Percentiles rank a stretch among this genome's conserved stretches.
Conservation (phyloP, 2,329 filamentous ascomycete genomes). For the Fusarium beomiforme region DNA sequence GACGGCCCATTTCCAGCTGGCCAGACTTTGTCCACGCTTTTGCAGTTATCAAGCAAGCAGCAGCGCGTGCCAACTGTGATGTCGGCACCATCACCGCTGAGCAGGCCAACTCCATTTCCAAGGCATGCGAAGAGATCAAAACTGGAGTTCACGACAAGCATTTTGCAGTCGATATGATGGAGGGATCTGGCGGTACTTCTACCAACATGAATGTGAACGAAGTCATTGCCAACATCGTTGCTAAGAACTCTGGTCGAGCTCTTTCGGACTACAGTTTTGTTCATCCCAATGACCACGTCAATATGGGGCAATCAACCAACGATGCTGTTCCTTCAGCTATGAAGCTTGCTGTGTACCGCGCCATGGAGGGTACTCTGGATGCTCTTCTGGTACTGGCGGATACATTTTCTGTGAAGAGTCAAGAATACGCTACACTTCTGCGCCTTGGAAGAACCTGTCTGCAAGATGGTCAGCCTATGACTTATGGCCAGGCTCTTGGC, state of each 20-base stretch:
- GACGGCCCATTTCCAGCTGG: constrained; percentile 1
- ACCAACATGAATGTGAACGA: constrained; percentile 13
- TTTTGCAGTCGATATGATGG: constrained; percentile 8
- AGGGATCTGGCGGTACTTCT: constrained; percentile 1
- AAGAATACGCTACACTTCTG: neutral
- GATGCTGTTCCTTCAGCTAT: constrained; percentile 2
- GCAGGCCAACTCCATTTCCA: neutral
- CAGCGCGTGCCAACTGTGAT: constrained; percentile 1
- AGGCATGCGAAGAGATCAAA: neutral
- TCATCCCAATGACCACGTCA: constrained; percentile 7
- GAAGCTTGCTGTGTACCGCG: constrained; percentile 1
- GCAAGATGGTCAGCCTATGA: constrained; percentile 1
- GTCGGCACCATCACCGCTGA: neutral
- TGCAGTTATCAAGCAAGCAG: constrained; percentile 1
- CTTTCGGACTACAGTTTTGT: neutral
- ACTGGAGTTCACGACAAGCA: neutral
- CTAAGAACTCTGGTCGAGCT: neutral
- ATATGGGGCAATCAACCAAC: constrained; percentile 6
- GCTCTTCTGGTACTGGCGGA: neutral
- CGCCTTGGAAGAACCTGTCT: constrained; percentile 7
- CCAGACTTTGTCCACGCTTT: neutral
- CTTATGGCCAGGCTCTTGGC: neutral
- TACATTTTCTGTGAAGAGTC: neutral
- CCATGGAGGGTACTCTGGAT: neutral
- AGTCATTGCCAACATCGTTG: constrained; percentile 6